Percentiles rank a stretch among this genome's conserved stretches.
phyloP scores from a whole-genome alignment of 257 asterid species.

The Jaltomata sinuosa region DNA sequence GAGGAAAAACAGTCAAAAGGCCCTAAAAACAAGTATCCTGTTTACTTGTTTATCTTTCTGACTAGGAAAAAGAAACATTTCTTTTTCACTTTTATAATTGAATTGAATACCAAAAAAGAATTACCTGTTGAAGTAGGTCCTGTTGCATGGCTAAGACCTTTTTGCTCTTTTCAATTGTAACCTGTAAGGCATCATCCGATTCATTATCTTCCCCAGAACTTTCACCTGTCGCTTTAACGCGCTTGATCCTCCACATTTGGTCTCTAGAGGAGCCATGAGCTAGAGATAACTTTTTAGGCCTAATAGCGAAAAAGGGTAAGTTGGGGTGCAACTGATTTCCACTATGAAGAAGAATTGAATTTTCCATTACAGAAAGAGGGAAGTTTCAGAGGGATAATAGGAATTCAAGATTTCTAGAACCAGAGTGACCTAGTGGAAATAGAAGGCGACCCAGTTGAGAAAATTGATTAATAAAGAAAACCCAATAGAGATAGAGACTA shows the following conservation, averaged over 20 bases:
- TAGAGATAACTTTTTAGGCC: conserved; percentile 29
- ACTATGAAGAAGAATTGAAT: conserved; percentile 23
- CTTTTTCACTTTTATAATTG: neutral
- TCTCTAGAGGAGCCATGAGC: conserved; percentile 24
- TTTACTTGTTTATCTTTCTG: neutral
- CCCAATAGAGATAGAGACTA: neutral
- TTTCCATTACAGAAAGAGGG: conserved; percentile 32
- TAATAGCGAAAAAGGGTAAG: conserved; percentile 26
- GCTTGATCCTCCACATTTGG: conserved; percentile 29
- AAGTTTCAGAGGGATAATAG: conserved; percentile 15
- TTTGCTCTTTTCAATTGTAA: conserved; percentile 71
- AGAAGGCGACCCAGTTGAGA: conserved; percentile 10
- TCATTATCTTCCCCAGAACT: conserved; percentile 34
- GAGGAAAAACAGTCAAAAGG: neutral
- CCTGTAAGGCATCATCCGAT: conserved; percentile 55
- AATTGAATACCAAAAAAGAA: neutral
- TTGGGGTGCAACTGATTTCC: conserved; percentile 25
- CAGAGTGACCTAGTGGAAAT: neutral
- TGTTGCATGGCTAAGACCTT: conserved; percentile 67
- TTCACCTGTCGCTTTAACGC: conserved; percentile 31
- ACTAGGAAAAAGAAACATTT: neutral
- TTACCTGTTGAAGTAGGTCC: conserved; percentile 73
- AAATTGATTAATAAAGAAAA: neutral
- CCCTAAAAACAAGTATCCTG: neutral
- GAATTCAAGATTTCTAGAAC: conserved; percentile 11